phyloP scores from a whole-genome alignment of 1,284 basidiomycete species.

The Ceratobasidium sp. region DNA sequence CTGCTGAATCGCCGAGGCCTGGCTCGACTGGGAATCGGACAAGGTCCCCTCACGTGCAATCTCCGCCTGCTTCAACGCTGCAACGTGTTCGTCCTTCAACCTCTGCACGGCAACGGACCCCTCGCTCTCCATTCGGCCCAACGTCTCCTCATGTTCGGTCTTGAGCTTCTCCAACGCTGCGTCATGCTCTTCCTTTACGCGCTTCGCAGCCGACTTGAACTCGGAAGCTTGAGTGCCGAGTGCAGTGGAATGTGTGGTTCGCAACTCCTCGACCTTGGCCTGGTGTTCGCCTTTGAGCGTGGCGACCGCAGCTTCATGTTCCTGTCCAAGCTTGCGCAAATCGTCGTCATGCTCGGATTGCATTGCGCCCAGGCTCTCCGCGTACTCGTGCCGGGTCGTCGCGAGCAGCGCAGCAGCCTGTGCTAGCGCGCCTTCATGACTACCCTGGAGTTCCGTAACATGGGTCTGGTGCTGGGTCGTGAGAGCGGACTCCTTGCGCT shows the following conservation, averaged over 20 bases:
- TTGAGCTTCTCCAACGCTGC: constrained; percentile 62
- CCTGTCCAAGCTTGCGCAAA: constrained; percentile 46
- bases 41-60: constrained; percentile 77
- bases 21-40: constrained; percentile 67
- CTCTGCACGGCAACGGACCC: constrained; percentile 43
- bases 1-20: constrained; percentile 46
- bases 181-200: constrained; percentile 58
- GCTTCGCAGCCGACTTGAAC: constrained; percentile 19
- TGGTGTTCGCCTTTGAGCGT: constrained; percentile 47
- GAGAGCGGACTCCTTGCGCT: constrained; percentile 36
- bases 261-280: constrained; percentile 20
- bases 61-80: constrained; percentile 68
- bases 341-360: constrained; percentile 41
- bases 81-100: constrained; percentile 46
- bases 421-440: constrained; percentile 62
- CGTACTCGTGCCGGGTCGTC: constrained; percentile 64
- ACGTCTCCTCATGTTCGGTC: constrained; percentile 45
- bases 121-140: constrained; percentile 47
- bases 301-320: constrained; percentile 45
- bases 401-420: constrained; percentile 59
- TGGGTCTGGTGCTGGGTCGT: constrained; percentile 61
- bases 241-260: constrained; percentile 17
- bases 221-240: constrained; percentile 20
- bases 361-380: constrained; percentile 49
- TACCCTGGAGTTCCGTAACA: constrained; percentile 62